Base-by-base conservation (phyloP, 805 yeast species). In the Saitoella complicata region DNA sequence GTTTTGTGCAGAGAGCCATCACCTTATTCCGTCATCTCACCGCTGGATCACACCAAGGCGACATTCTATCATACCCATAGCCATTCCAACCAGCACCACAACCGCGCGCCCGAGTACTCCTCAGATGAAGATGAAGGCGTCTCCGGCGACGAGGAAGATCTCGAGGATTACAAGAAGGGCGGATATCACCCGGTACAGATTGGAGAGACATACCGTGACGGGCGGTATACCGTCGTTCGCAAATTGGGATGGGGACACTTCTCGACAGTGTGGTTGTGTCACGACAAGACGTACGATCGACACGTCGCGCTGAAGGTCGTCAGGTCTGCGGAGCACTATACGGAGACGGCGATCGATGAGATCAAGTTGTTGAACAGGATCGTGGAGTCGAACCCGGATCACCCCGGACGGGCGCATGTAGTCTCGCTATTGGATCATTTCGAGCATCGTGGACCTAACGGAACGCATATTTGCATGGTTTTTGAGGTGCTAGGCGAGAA, bases 211-310 rank as follows among this genome's bases (percentile, higher is more conserved):
- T 88, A 80, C 61, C 81, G 84, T 54, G 68, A 80, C 45, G 75
- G 76, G 12, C 73, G 82, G 47, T 91, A 91, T 59, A 69, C 78
- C 1, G 63, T 91, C 41, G 87, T 83, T 32, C 73, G 97, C 49
- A 91, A 91, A 58, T 67, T 91, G 4, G 99, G 99, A 0, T 91
- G 99, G 99, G 99, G 99, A 34, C 96, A 91, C 63, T 91, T 91
- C 58, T 80, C 94, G 31, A 91, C 95, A 1, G 96, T 84, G 21
- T 87, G 95, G 96, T 67, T 83, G 31, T 97, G 95, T 4, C 68
- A 66, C 43, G 78, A 75, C 46, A 51, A 47, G n/a, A 37, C 13
- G 4, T 12, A 37, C 44, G 65, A 68, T 45, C 65, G 72, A 41
- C 95, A 82, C 58, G 97, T 91, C 21, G 98, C 98, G 1, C 72